phyloP scores from a whole-genome alignment of 73 alveolate species.

The Paramecium tetraurelia region DNA sequence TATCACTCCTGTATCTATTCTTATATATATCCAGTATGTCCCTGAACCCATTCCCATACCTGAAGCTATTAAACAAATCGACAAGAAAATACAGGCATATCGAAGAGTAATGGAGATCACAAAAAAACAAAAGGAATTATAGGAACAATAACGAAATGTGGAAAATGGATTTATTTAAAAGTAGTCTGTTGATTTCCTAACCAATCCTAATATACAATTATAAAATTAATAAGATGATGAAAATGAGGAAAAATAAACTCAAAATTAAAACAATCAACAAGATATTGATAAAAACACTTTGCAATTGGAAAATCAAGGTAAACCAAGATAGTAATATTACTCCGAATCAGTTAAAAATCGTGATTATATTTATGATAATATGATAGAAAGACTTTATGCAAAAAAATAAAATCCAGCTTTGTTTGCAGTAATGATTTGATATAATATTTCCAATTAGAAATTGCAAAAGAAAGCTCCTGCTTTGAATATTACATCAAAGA shows the following conservation, averaged over 20 bases:
- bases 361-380: not conserved
- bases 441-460: not conserved
- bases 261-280: not conserved
- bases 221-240: not conserved
- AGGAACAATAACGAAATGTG: not conserved
- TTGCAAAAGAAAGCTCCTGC: not conserved
- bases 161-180: not conserved
- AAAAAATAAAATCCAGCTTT: constrained; percentile 10
- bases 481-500: not conserved
- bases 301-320: not conserved
- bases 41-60: constrained; percentile 28
- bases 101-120: not conserved
- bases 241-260: not conserved
- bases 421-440: not conserved
- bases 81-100: not conserved
- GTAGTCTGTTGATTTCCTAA: not conserved
- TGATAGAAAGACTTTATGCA: not conserved
- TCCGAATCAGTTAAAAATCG: not conserved
- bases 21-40: not conserved
- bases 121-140: not conserved
- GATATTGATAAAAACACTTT: not conserved
- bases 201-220: not conserved
- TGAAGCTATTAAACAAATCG: constrained; percentile 18
- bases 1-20: not conserved
- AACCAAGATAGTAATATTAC: not conserved